These are phyloP conservation scores for Fusarium sp. DNA, from an alignment of 2,329 filamentous ascomycete species.

Conservation along the genomic window DNA sequence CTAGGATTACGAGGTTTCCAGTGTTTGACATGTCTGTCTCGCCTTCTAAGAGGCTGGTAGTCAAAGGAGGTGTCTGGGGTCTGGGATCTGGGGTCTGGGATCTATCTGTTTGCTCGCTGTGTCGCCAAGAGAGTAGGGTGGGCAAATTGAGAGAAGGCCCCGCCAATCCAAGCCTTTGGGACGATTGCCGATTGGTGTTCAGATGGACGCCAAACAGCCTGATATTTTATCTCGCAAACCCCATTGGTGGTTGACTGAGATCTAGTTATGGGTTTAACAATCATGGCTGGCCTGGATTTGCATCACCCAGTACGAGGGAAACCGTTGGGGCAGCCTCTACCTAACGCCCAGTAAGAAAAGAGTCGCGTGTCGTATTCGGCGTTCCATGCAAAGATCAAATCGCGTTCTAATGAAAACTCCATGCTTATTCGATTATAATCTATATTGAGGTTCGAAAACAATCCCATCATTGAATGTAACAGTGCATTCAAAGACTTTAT, in stretches of 20 bases:
- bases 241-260: conserved; percentile 26
- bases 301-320: too few relatives aligned
- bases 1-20: conserved; percentile 2
- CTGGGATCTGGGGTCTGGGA: background rate
- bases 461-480: conserved; percentile 3
- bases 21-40: conserved; percentile 15
- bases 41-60: conserved; percentile 29
- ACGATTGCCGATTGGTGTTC: conserved; percentile 23
- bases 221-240: background rate
- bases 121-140: conserved; percentile 6
- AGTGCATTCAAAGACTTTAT: background rate
- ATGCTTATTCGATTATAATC: background rate
- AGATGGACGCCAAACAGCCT: background rate
- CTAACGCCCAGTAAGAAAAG: conserved; percentile 1
- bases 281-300: conserved; percentile 2
- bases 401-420: background rate
- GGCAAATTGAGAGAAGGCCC: background rate
- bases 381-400: background rate
- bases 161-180: conserved; percentile 11
- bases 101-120: conserved; percentile 2
- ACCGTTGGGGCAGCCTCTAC: background rate
- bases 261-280: conserved; percentile 6
- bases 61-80: background rate
- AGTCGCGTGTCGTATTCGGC: conserved; percentile 5
- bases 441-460: conserved; percentile 16